These are phyloP conservation scores for Colletotrichum phormii DNA, from an alignment of 2,329 filamentous ascomycete genomes.

Conservation along the genomic window DNA sequence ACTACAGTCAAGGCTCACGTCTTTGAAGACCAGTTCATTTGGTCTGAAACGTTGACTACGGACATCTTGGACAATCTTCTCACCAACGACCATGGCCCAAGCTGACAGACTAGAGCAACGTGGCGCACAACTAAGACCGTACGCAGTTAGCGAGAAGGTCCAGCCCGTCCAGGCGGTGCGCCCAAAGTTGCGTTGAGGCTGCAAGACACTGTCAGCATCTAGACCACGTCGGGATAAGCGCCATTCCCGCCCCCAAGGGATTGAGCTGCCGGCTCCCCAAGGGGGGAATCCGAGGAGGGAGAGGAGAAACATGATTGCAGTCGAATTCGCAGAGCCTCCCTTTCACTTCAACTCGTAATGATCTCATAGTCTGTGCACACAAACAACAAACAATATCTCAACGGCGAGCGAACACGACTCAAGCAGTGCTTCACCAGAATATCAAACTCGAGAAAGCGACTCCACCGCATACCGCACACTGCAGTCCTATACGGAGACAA, in stretches of 20 bases:
- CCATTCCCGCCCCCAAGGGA: background rate
- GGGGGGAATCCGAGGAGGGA: background rate
- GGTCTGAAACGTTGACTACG: background rate
- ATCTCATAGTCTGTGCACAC: slow-evolving; percentile 9
- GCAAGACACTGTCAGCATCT: slow-evolving; percentile 1
- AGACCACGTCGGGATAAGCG: slow-evolving; percentile 10
- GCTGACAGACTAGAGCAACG: background rate
- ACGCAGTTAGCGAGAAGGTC: background rate
- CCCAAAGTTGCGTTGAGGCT: background rate
- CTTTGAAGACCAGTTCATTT: background rate
- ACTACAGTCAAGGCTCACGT: background rate
- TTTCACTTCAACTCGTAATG: background rate
- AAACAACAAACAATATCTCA: slow-evolving; percentile 1
- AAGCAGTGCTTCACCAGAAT: background rate
- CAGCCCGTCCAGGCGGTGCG: background rate
- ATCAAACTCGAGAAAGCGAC: background rate
- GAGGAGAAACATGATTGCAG: background rate
- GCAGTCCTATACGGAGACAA: background rate
- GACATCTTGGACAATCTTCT: background rate
- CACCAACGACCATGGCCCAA: background rate
- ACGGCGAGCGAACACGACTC: background rate
- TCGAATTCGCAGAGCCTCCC: slow-evolving; percentile 7
- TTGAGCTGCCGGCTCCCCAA: background rate
- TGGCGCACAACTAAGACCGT: background rate
- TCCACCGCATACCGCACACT: background rate